Conservation (phyloP, 2,329 filamentous ascomycete species). For the Dendryphion nanum region DNA sequence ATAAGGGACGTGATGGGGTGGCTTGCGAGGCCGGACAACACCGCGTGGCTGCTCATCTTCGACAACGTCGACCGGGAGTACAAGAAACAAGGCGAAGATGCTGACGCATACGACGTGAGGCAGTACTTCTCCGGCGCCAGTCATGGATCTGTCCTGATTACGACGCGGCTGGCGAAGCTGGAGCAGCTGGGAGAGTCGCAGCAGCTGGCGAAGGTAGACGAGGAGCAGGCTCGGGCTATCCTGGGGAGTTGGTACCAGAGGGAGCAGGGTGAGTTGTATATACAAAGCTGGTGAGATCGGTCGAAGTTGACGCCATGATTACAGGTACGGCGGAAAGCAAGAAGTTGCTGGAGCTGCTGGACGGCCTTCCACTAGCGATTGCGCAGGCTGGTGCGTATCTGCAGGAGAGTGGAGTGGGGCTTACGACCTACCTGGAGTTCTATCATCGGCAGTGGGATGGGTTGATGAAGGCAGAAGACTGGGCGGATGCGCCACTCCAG, state of each 20-base stretch:
- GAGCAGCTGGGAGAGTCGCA: constrained; percentile 16
- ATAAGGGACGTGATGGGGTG: constrained; percentile 15
- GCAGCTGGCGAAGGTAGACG: constrained; percentile 7
- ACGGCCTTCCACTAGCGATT: constrained; percentile 22
- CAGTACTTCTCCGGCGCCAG: constrained; percentile 10
- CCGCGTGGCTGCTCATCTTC: constrained; percentile 15
- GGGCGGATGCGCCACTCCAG: constrained; percentile 12
- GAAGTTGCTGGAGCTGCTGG: constrained; percentile 7
- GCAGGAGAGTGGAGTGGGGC: constrained; percentile 14
- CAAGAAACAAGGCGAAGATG: constrained; percentile 10
- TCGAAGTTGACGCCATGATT: not conserved
- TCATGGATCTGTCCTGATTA: constrained; percentile 18
- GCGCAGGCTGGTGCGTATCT: constrained; percentile 21
- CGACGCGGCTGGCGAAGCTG: constrained; percentile 12
- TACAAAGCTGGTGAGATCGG: not conserved
- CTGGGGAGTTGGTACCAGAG: constrained; percentile 7
- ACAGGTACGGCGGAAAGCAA: constrained; percentile 5
- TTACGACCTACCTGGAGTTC: constrained; percentile 17
- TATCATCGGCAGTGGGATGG: constrained; percentile 26
- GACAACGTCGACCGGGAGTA: constrained; percentile 30
- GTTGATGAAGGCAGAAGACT: constrained; percentile 15
- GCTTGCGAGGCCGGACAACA: constrained; percentile 14
- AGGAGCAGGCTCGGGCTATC: constrained; percentile 10
- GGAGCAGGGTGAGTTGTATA: constrained; percentile 1
- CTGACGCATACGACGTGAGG: constrained; percentile 31